A percentile compares a stretch with the other conserved stretches of the same genome.
Evolutionary conservation across 306 rosid species (phyloP).

Genomic region (Lathyrus tuberosus): DNA sequence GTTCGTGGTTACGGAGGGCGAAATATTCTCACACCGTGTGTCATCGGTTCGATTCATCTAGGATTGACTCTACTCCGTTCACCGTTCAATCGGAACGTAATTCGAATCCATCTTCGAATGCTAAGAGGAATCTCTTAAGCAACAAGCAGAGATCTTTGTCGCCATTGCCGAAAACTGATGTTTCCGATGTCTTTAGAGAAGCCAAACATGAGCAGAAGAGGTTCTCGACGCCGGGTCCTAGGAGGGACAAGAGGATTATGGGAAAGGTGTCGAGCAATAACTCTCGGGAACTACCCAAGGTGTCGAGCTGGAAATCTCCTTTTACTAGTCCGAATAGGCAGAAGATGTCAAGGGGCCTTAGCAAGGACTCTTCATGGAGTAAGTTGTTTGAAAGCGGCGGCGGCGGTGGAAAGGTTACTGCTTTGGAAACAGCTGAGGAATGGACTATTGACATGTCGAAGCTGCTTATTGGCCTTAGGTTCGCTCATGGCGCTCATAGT

Average conservation of each 20-base stretch:
- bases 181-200: slow-evolving; percentile 71
- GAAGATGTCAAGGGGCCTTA: slow-evolving; percentile 40
- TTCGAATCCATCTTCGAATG: slow-evolving; percentile 44
- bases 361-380: slow-evolving; percentile 72
- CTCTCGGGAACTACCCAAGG: slow-evolving; percentile 32
- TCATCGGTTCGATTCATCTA: slow-evolving; percentile 76
- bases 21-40: slow-evolving; percentile 83
- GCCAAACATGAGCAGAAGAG: slow-evolving; percentile 70
- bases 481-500: slow-evolving; percentile 98
- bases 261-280: slow-evolving; percentile 52
- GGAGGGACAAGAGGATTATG: slow-evolving; percentile 53
- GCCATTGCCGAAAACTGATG: slow-evolving; percentile 54
- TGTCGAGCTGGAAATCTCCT: slow-evolving; percentile 36
- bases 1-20: slow-evolving; percentile 89
- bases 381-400: slow-evolving; percentile 64
- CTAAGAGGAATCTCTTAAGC: slow-evolving; percentile 29
- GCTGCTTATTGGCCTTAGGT: slow-evolving; percentile 78
- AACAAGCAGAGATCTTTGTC: slow-evolving; percentile 80
- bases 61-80: slow-evolving; percentile 45
- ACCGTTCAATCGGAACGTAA: slow-evolving; percentile 40
- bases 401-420: slow-evolving; percentile 71
- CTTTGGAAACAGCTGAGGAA: slow-evolving; percentile 76
- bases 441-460: slow-evolving; percentile 77
- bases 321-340: slow-evolving; percentile 46
- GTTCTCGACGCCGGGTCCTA: slow-evolving; percentile 72